These are phyloP conservation scores for Cytidiella melzeri DNA, from an alignment of 768 basidiomycete genomes.

Conservation along the genomic window DNA sequence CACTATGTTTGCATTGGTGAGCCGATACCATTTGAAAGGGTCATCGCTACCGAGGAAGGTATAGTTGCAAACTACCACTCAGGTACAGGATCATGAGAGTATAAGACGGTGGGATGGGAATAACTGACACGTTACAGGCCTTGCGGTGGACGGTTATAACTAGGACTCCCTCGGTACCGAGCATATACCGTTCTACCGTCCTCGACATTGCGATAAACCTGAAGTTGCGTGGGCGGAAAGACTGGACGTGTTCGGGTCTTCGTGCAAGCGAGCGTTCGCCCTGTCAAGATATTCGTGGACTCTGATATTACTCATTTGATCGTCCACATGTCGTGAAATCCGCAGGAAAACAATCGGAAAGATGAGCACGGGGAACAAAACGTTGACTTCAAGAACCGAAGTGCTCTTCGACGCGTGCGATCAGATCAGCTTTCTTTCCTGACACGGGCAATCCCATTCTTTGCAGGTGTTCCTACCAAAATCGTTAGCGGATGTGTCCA, in stretches of 20 bases:
- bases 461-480: slow-evolving; percentile 62
- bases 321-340: no score
- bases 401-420: slow-evolving; percentile 63
- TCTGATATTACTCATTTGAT: no score
- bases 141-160: not conserved
- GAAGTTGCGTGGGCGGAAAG: no score
- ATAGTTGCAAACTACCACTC: not conserved
- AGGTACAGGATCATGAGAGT: not conserved
- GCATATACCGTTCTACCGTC: slow-evolving; percentile 1
- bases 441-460: slow-evolving; percentile 52
- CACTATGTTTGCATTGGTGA: not conserved
- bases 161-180: not conserved
- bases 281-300: no score
- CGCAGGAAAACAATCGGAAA: no score
- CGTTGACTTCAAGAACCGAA: no score
- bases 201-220: not conserved
- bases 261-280: no score
- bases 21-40: not conserved
- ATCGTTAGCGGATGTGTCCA: no score
- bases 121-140: no score
- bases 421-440: slow-evolving; percentile 69
- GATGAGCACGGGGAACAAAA: no score
- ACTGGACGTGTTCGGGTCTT: no score
- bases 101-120: not conserved
- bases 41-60: not conserved